Conservation (phyloP, 2,329 filamentous ascomycete genomes). For the Apiospora kogelbergensis region DNA sequence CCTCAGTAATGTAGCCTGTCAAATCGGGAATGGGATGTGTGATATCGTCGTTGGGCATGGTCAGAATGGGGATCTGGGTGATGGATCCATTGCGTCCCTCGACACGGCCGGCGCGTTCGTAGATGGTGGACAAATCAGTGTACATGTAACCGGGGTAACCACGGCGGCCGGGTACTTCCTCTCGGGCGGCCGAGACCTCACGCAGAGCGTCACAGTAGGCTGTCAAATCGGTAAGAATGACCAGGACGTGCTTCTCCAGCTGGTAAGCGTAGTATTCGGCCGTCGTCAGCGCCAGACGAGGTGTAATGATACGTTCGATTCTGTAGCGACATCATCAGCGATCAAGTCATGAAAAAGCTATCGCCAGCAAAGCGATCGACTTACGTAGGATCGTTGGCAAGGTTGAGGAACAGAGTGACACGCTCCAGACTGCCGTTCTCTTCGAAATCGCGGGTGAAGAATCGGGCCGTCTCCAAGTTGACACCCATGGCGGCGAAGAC, state of each 20-base stretch:
- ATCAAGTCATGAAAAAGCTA: background rate
- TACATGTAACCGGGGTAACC: constrained; percentile 99
- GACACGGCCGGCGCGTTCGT: constrained; percentile 98
- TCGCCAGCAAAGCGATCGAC: constrained; percentile 32
- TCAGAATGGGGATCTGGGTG: constrained; percentile 97
- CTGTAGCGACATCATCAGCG: constrained; percentile 40
- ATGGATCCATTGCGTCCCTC: constrained; percentile 96
- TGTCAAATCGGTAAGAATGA: constrained; percentile 96
- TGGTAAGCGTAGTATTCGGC: constrained; percentile 99
- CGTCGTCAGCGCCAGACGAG: constrained; percentile 94
- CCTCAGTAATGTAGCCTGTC: constrained; percentile 98
- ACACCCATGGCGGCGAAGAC: constrained; percentile 99
- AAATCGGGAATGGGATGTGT: constrained; percentile 98
- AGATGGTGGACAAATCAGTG: constrained; percentile 99
- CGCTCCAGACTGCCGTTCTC: constrained; percentile 99
- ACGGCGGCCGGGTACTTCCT: constrained; percentile 98
- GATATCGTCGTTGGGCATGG: constrained; percentile 99
- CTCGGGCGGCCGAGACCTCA: constrained; percentile 95
- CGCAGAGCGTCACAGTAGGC: constrained; percentile 98
- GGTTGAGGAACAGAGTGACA: constrained; percentile 95
- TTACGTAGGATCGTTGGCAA: constrained; percentile 98
- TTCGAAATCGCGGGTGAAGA: constrained; percentile 98
- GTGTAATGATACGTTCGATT: constrained; percentile 99
- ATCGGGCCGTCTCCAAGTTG: constrained; percentile 96
- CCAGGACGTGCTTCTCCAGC: constrained; percentile 98